Evolutionary conservation across 306 rosid genomes (phyloP).

Genomic region (Lathyrus aphaca): DNA sequence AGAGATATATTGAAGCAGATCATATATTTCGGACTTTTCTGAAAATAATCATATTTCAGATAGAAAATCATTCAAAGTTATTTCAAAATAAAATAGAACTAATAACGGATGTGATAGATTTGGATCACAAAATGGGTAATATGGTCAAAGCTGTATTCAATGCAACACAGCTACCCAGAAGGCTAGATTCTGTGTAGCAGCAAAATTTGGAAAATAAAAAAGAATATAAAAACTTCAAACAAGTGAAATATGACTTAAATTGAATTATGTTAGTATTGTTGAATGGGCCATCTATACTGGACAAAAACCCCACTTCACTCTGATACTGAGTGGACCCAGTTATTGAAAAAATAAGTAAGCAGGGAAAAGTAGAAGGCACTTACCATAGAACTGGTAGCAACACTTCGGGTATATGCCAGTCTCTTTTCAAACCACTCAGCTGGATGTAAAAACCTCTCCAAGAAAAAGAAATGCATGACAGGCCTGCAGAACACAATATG

Average conservation of each 20-base stretch:
- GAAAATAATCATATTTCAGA: constrained; percentile 13
- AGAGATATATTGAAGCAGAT: constrained; percentile 17
- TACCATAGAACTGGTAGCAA: constrained; percentile 97
- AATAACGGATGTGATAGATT: constrained; percentile 24
- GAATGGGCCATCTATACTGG: constrained; percentile 12
- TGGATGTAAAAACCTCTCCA: constrained; percentile 90
- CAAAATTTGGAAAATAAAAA: constrained; percentile 15
- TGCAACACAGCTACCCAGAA: constrained; percentile 15
- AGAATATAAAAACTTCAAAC: constrained; percentile 18
- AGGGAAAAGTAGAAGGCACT: constrained; percentile 40
- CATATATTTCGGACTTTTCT: constrained; percentile 11
- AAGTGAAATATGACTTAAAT: constrained; percentile 19
- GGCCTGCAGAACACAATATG: constrained; percentile 62
- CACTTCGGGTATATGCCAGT: constrained; percentile 85
- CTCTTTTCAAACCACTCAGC: constrained; percentile 98
- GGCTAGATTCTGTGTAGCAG: constrained; percentile 1
- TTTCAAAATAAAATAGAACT: constrained; percentile 11
- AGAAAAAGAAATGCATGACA: constrained; percentile 94
- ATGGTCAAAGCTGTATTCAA: constrained; percentile 20
- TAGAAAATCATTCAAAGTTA: constrained; percentile 7
- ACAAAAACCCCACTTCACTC: constrained; percentile 21
- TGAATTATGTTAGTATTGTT: constrained; percentile 29
- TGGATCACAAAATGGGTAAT: constrained; percentile 6
- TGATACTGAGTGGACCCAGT: constrained; percentile 11
- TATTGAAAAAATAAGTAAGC: constrained; percentile 16